These are phyloP conservation scores for Fusarium scirpi DNA, from an alignment of 2,329 filamentous ascomycete species.

Conservation along the genomic window DNA sequence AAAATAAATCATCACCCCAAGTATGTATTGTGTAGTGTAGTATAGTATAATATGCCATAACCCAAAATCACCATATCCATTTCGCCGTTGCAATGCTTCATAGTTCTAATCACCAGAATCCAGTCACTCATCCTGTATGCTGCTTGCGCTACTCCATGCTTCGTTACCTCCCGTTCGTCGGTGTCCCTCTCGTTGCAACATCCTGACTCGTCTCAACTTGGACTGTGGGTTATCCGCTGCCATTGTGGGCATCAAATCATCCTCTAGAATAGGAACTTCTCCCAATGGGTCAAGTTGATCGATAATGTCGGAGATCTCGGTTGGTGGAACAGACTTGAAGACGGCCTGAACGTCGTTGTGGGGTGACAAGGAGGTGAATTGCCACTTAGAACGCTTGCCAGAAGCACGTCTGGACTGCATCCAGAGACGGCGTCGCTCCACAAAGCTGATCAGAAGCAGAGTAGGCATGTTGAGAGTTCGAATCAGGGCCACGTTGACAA, in stretches of 20 bases:
- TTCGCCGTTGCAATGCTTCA: constrained; percentile 34
- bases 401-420: constrained; percentile 30
- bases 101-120: background rate
- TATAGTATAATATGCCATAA: background rate
- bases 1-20: background rate
- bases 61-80: constrained; percentile 9
- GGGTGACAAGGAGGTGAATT: constrained; percentile 64
- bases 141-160: constrained; percentile 31
- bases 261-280: constrained; percentile 51
- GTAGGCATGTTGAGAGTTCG: constrained; percentile 73
- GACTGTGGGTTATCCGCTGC: constrained; percentile 45
- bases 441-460: constrained; percentile 69
- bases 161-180: constrained; percentile 23
- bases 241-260: constrained; percentile 48
- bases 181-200: constrained; percentile 38
- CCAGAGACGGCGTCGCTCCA: constrained; percentile 69
- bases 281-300: constrained; percentile 51
- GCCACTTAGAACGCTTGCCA: constrained; percentile 51
- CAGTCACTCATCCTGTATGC: constrained; percentile 25
- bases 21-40: background rate
- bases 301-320: constrained; percentile 52
- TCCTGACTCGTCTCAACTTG: constrained; percentile 36
- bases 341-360: constrained; percentile 71
- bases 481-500: constrained; percentile 75
- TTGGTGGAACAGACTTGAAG: constrained; percentile 69